Evolutionary conservation across 179 eudicot genomes (phyloP), one percentile per base, ranked within the genome.

Genomic region (Patellifolia procumbens): DNA sequence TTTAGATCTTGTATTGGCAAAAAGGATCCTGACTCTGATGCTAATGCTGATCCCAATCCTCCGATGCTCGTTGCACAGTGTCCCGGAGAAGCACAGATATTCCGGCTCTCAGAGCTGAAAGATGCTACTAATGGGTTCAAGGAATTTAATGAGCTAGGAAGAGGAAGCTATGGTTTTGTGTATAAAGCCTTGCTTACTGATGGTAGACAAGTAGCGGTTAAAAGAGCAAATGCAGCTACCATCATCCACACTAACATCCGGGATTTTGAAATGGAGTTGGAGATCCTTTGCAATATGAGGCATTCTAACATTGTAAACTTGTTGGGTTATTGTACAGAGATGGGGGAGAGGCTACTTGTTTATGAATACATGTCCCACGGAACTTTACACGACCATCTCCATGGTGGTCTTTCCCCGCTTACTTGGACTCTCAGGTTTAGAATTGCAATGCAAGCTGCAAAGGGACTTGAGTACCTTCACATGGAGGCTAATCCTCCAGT

Each of bases 131-230:
- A 94, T 51, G 98, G 98, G 15, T 94, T 94, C 88, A 94, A 94
- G 75, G 98, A 92, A 64, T 94, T 94, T 80, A 94, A 94, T 53
- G 98, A 94, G 87, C 91, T 94, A 7, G 98, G 98, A 2, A 79
- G 98, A 58, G 98, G 98, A 34, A 92, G 97, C 80, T 92, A 92
- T n/a, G 98, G 98, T 32, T 94, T 94, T 76, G 98, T 94, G 42
- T 94, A 92, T 82, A 91, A 88, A 80, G 98, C 98, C 20, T 78
- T 88, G 31, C 89, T 94, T 8, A 69, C 90, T 2, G 97, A 92
- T 68, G 97, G 97, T 37, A 83, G 89, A 56, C 96, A 88, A 64
- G 96, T 94, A 17, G 98, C 97, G 2, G 97, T 94, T 3, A 92
- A 92, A 73, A 82, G 98, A 71, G 98, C 98, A 5, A 94, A 94